A percentile compares a stretch with the other conserved stretches of the same genome.
Conservation (phyloP, 306 rosid species). For the Cucumis cinereus region DNA sequence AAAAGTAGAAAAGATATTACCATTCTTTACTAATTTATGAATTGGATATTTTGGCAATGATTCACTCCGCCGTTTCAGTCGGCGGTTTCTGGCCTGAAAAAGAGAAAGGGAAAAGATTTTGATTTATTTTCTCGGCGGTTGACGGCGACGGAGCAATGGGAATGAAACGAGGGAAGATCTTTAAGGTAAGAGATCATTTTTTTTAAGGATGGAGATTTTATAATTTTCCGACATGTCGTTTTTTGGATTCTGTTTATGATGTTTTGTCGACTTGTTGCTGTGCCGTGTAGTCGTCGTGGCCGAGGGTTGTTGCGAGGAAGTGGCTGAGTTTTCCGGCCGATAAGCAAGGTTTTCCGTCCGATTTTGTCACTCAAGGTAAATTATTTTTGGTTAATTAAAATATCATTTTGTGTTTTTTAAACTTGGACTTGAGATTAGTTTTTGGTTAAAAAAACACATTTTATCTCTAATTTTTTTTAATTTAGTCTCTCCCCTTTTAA, state of each 20-base stretch:
- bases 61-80: slow-evolving; percentile 5
- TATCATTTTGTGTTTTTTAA: no score
- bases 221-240: background rate
- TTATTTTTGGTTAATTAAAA: background rate
- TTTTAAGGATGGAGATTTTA: background rate
- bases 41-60: background rate
- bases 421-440: background rate
- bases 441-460: no score
- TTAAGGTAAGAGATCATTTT: slow-evolving; percentile 27
- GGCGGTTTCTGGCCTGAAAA: background rate
- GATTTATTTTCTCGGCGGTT: background rate
- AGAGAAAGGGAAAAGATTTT: background rate
- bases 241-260: background rate
- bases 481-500: no score
- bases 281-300: slow-evolving; percentile 49
- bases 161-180: slow-evolving; percentile 32
- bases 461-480: no score
- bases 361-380: slow-evolving; percentile 28
- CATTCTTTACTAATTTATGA: background rate
- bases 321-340: slow-evolving; percentile 51
- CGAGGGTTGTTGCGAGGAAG: slow-evolving; percentile 37
- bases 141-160: slow-evolving; percentile 37
- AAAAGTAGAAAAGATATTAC: background rate
- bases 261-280: background rate
- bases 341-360: slow-evolving; percentile 35